Evolutionary conservation across 2,329 filamentous ascomycete species (phyloP), one percentile per base, ranked within the genome.

Genomic region (Colletotrichum horii): DNA sequence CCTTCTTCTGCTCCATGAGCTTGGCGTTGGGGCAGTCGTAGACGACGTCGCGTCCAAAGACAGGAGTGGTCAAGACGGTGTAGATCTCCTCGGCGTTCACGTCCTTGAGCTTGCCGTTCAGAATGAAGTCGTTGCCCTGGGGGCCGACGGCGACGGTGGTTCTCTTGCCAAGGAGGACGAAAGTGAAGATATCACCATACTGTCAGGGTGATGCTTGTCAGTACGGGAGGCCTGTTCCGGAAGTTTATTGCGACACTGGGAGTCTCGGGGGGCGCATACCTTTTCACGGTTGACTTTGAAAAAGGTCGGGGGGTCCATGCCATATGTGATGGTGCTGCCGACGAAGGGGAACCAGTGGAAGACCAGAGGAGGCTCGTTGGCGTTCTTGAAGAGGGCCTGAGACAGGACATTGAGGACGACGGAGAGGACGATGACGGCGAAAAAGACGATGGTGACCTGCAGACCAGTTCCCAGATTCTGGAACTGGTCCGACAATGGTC

Each of bases 1-100:
- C 94, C 92, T 96, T 97, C 89, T 98, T 98, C 89, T 98, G 95
- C 87, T 98, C 95, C 95, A 98, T 97, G 82, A 98, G 91, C 86
- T 97, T 97, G 74, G 95, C 89, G 83, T 97, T 97, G 56, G 95
- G 95, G 86, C 95, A 97, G 83, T 97, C 95, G 83, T 97, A 98
- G 70, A 97, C 94, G 30, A 98, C 95, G 86, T 96, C 93, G 80
- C 92, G 93, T 79, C 95, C 95, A 82, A 98, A 98, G 64, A 93
- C 91, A 28, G 91, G 91, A 26, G 91, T 92, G 8, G 91, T 93
- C 76, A 98, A 89, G 71, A 94, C 93, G 71, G 91, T 93, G 86
- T 98, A 98, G 78, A 98, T 94, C 81, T 98, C 95, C 85, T 98
- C 96, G 43, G 96, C 96, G 83, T 94, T 96, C 80, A 98, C 93